Conservation (phyloP, 2,329 filamentous ascomycete genomes). For the Phyllosticta paracitricarpa region DNA sequence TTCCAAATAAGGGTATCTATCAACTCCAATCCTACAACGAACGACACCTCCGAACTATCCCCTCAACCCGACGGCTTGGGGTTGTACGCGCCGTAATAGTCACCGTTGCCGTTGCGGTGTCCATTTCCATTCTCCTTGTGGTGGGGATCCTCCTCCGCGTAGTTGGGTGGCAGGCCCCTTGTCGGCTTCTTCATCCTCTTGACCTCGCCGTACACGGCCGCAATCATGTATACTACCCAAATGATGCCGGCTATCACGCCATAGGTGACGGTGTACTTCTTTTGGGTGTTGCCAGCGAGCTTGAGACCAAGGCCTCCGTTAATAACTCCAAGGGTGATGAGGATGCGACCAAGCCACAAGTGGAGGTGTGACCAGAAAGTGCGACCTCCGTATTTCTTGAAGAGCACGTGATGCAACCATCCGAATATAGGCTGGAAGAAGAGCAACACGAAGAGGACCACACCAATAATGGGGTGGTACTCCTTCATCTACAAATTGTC, state of each 20-base stretch:
- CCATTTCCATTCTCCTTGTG: neutral
- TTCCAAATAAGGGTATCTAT: neutral
- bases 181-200: slow-evolving; percentile 9
- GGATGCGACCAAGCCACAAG: slow-evolving; percentile 43
- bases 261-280: slow-evolving; percentile 18
- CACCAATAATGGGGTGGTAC: slow-evolving; percentile 42
- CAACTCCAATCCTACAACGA: neutral
- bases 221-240: slow-evolving; percentile 24
- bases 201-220: slow-evolving; percentile 21
- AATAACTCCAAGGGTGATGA: slow-evolving; percentile 42
- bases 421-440: slow-evolving; percentile 45
- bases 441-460: slow-evolving; percentile 37
- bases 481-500: slow-evolving; percentile 22
- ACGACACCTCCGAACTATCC: neutral
- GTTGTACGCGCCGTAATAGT: neutral
- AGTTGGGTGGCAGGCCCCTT: neutral
- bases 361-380: slow-evolving; percentile 37
- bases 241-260: slow-evolving; percentile 24
- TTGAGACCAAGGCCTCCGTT: slow-evolving; percentile 45
- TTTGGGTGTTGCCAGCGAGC: slow-evolving; percentile 25
- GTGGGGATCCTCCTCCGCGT: neutral
- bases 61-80: neutral
- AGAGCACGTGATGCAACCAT: slow-evolving; percentile 40
- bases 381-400: slow-evolving; percentile 33
- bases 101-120: neutral